A percentile compares a stretch with the other conserved stretches of the same genome.
phyloP scores from a whole-genome alignment of 2,329 filamentous ascomycete genomes.

The Thielaviopsis cerberus region DNA sequence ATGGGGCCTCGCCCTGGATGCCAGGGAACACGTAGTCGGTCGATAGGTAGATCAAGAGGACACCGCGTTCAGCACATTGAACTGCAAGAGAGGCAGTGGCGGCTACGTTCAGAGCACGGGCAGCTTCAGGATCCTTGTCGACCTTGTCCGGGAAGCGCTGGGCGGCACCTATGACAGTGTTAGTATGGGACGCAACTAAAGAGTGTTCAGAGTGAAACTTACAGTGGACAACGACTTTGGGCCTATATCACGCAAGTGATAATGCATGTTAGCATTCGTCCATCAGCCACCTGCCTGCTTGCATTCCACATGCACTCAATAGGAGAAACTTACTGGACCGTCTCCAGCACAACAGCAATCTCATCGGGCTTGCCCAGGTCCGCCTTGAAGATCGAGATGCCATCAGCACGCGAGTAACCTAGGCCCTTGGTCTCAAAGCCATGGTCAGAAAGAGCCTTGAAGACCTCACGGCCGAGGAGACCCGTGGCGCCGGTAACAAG shows the following conservation, averaged over 20 bases:
- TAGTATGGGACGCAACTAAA: no score
- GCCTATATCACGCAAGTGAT: no score
- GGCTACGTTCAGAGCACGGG: conserved; percentile 53
- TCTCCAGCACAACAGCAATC: conserved; percentile 31
- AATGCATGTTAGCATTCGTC: not conserved
- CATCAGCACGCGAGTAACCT: conserved; percentile 55
- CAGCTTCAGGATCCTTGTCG: conserved; percentile 58
- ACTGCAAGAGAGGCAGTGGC: conserved; percentile 49
- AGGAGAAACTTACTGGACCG: conserved; percentile 29
- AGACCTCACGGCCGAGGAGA: conserved; percentile 62
- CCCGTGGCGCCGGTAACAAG: conserved; percentile 74
- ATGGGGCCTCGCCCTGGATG: conserved; percentile 62
- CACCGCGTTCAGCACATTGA: conserved; percentile 41
- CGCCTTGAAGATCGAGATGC: conserved; percentile 45
- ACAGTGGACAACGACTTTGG: conserved; percentile 69
- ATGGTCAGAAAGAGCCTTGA: conserved; percentile 26
- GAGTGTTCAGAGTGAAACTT: conserved; percentile 21
- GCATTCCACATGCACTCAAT: conserved; percentile 2
- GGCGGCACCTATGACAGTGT: conserved; percentile 45
- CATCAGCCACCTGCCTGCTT: not conserved
- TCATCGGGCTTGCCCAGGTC: conserved; percentile 30
- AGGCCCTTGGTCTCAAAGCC: conserved; percentile 53
- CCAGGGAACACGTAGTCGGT: conserved; percentile 70
- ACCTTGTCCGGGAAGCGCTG: conserved; percentile 79
- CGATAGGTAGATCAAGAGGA: conserved; percentile 58